Conservation (phyloP, 306 rosid genomes). For the Quillaja saponaria region DNA sequence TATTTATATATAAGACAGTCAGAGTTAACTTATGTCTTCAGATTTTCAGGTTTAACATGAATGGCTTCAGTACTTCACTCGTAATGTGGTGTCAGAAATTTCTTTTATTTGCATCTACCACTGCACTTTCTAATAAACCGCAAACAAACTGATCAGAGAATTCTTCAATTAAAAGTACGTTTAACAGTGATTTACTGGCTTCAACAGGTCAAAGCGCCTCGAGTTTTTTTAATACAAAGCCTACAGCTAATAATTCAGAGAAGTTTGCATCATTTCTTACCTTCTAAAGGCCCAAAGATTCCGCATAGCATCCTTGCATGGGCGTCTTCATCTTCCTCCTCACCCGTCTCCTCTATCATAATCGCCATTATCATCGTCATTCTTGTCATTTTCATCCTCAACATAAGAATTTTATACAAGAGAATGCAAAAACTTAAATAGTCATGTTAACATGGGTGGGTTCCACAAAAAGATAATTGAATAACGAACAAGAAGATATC, state of each 20-base stretch:
- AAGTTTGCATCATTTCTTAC: constrained; percentile 36
- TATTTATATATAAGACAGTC: neutral
- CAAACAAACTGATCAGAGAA: neutral
- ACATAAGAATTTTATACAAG: constrained; percentile 3
- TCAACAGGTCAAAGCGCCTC: too few species aligned
- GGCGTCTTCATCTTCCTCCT: constrained; percentile 51
- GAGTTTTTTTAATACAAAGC: too few species aligned
- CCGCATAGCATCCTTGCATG: constrained; percentile 66
- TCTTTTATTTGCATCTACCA: neutral
- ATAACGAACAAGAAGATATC: neutral
- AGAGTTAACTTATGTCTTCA: neutral
- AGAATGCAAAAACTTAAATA: constrained; percentile 2
- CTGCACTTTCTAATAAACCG: neutral
- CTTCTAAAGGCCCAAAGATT: constrained; percentile 60
- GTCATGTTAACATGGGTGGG: neutral
- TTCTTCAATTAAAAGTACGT: constrained; percentile 1
- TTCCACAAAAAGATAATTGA: neutral
- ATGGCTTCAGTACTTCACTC: neutral
- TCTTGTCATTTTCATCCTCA: constrained; percentile 82
- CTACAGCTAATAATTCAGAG: neutral
- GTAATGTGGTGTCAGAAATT: constrained; percentile 8
- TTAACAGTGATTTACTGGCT: neutral
- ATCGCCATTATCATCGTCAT: constrained; percentile 33
- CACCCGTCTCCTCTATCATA: constrained; percentile 27
- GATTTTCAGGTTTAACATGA: neutral